These are phyloP conservation scores for Coffea eugenioides DNA, from an alignment of 257 asterid genomes.

Conservation along the genomic window DNA sequence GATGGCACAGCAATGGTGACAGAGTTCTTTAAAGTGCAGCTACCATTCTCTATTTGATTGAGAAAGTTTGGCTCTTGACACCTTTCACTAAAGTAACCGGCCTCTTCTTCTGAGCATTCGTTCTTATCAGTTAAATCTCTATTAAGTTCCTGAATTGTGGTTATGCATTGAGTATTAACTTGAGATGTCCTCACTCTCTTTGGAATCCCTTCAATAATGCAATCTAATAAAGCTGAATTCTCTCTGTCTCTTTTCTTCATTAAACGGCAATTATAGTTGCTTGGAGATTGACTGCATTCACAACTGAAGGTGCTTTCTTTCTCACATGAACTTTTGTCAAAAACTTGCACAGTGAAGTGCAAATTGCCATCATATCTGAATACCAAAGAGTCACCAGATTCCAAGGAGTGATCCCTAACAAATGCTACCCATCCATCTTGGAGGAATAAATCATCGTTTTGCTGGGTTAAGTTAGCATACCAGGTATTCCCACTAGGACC, in stretches of 20 bases:
- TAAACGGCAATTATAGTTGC: slow-evolving; percentile 28
- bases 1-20: slow-evolving; percentile 63
- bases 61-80: slow-evolving; percentile 8
- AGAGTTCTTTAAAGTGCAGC: slow-evolving; percentile 28
- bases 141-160: slow-evolving; percentile 27
- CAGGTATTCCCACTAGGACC: slow-evolving; percentile 60
- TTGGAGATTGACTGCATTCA: slow-evolving; percentile 54
- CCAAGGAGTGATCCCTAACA: slow-evolving; percentile 44
- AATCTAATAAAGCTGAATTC: slow-evolving; percentile 38
- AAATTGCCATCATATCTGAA: slow-evolving; percentile 72
- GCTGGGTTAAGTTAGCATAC: slow-evolving; percentile 36
- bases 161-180: slow-evolving; percentile 31
- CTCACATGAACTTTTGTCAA: slow-evolving; percentile 73
- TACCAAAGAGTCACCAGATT: slow-evolving; percentile 43
- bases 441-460: slow-evolving; percentile 35
- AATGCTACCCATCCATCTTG: slow-evolving; percentile 46
- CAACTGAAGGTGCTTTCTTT: slow-evolving; percentile 62
- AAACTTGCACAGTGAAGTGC: slow-evolving; percentile 66
- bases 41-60: slow-evolving; percentile 22
- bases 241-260: slow-evolving; percentile 63
- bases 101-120: slow-evolving; percentile 35
- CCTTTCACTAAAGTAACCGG: slow-evolving; percentile 11
- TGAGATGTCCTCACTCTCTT: slow-evolving; percentile 58
- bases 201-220: slow-evolving; percentile 54
- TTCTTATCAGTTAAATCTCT: slow-evolving; percentile 25